phyloP scores from a whole-genome alignment of 2,329 filamentous ascomycete species.

The Phaeophleospora eucalypticola region DNA sequence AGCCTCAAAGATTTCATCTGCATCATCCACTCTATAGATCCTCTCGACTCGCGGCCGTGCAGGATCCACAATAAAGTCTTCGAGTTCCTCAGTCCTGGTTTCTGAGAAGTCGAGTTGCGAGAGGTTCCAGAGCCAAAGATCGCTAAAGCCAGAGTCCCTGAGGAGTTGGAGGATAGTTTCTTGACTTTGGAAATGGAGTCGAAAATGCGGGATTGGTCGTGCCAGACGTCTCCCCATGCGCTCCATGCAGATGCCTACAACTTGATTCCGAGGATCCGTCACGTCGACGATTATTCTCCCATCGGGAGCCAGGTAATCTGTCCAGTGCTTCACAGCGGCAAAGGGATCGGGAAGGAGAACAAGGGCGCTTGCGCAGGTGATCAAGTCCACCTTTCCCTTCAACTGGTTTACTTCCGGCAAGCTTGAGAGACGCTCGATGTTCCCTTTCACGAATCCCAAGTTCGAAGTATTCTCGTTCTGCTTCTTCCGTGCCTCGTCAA shows the following conservation, averaged over 20 bases:
- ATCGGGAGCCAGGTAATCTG: slow-evolving; percentile 38
- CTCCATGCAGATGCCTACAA: slow-evolving; percentile 38
- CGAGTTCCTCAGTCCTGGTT: slow-evolving; percentile 31
- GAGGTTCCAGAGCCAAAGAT: slow-evolving; percentile 30
- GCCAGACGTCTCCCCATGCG: slow-evolving; percentile 33
- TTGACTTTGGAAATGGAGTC: slow-evolving; percentile 32
- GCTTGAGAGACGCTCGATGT: slow-evolving; percentile 36
- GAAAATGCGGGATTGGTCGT: slow-evolving; percentile 35
- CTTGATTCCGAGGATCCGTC: slow-evolving; percentile 36
- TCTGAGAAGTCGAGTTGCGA: slow-evolving; percentile 33
- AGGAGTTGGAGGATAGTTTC: slow-evolving; percentile 34
- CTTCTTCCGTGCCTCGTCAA: slow-evolving; percentile 35
- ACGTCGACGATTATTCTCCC: slow-evolving; percentile 39
- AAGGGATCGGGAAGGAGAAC: slow-evolving; percentile 39
- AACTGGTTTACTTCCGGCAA: slow-evolving; percentile 25
- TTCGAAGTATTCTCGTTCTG: slow-evolving; percentile 25
- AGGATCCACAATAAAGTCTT: slow-evolving; percentile 7
- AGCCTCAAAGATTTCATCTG: slow-evolving; percentile 32
- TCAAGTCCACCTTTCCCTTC: slow-evolving; percentile 29
- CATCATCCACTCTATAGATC: slow-evolving; percentile 10
- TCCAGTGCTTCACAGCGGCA: slow-evolving; percentile 37
- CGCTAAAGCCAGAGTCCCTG: slow-evolving; percentile 35
- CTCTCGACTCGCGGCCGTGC: slow-evolving; percentile 2
- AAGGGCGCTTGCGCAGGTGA: slow-evolving; percentile 39
- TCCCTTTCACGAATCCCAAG: no score